Conservation (phyloP, 371 early-diverging fungal species). For the Lichtheimia corymbifera region DNA sequence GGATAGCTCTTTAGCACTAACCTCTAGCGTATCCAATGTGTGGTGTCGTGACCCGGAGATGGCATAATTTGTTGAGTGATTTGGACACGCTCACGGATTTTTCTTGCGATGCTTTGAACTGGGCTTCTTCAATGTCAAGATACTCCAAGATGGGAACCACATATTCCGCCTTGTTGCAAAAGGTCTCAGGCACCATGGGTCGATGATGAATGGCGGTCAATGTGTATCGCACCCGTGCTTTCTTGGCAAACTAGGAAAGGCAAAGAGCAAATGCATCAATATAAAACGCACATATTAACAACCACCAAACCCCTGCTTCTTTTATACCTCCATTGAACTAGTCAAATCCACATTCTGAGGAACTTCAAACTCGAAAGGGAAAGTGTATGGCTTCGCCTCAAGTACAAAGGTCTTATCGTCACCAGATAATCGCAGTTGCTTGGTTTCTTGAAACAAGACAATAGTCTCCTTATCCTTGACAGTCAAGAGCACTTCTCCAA, state of each 20-base stretch:
- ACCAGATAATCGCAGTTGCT: conserved; percentile 23
- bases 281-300: no score
- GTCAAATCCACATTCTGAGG: conserved; percentile 37
- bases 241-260: conserved; percentile 32
- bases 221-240: conserved; percentile 32
- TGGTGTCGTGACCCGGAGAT: conserved; percentile 30
- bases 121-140: conserved; percentile 35
- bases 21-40: conserved; percentile 47
- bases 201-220: conserved; percentile 43
- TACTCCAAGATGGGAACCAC: conserved; percentile 40
- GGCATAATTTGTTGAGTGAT: conserved; percentile 17
- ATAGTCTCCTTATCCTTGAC: conserved; percentile 40
- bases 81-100: conserved; percentile 23
- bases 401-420: conserved; percentile 24
- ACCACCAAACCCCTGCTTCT: neutral
- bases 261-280: neutral
- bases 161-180: conserved; percentile 38
- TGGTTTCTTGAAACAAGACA: conserved; percentile 26
- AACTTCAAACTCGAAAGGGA: conserved; percentile 47
- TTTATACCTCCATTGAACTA: conserved; percentile 46
- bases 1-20: neutral
- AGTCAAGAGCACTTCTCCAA: conserved; percentile 30
- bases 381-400: conserved; percentile 38
- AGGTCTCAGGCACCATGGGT: conserved; percentile 43
- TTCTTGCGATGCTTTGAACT: conserved; percentile 27